Evolutionary conservation across 2,329 filamentous ascomycete species (phyloP).

Genomic region (Coniella lustricola): DNA sequence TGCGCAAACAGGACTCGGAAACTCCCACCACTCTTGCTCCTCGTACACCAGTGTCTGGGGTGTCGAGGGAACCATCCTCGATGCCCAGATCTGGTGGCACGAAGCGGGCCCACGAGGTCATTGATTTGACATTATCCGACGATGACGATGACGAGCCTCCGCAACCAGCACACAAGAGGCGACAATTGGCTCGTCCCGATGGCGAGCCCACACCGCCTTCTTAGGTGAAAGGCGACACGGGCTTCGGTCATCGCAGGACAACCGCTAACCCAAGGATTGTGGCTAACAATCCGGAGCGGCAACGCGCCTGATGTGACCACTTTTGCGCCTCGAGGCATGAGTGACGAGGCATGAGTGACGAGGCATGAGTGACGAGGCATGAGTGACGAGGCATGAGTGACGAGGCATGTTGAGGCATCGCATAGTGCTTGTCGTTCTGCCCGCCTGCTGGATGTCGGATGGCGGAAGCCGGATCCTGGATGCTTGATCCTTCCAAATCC

Average conservation of each 20-base stretch:
- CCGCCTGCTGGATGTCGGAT: too few relatives aligned
- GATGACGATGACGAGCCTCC: conserved; percentile 44
- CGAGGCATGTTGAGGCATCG: too few relatives aligned
- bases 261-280: too few relatives aligned
- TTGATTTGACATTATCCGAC: conserved; percentile 53
- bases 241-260: neutral
- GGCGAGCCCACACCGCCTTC: conserved; percentile 5
- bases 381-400: too few relatives aligned
- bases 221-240: neutral
- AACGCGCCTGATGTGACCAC: too few relatives aligned
- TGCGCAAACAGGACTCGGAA: conserved; percentile 27
- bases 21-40: conserved; percentile 28
- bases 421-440: too few relatives aligned
- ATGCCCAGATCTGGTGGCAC: conserved; percentile 30
- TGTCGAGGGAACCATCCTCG: conserved; percentile 31
- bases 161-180: conserved; percentile 41
- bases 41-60: conserved; percentile 23
- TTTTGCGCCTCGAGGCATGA: too few relatives aligned
- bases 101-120: conserved; percentile 47
- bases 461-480: too few relatives aligned
- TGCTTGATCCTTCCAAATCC: too few relatives aligned
- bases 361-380: too few relatives aligned
- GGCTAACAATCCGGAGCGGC: too few relatives aligned
- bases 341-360: too few relatives aligned
- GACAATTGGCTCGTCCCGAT: conserved; percentile 22